Percentiles rank a stretch among this genome's conserved stretches.
phyloP scores from a whole-genome alignment of 2,329 filamentous ascomycete genomes.

The Beauveria asiatica region DNA sequence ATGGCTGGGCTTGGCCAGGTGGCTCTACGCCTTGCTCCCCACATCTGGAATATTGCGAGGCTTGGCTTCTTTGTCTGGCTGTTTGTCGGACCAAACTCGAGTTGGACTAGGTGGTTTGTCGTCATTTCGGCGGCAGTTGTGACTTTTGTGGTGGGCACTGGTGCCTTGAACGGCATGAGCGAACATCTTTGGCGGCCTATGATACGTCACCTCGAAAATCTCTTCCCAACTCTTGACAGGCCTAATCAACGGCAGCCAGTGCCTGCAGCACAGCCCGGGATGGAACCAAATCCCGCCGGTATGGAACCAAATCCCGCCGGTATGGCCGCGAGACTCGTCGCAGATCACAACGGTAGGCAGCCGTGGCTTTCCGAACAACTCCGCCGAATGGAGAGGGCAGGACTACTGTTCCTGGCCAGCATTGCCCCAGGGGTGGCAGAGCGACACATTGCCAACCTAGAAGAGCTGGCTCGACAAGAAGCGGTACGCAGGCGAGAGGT shows the following conservation, averaged over 20 bases:
- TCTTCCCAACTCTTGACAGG: conserved; percentile 42
- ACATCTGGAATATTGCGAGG: conserved; percentile 53
- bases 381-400: conserved; percentile 49
- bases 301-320: conserved; percentile 42
- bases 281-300: conserved; percentile 36
- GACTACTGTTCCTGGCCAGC: conserved; percentile 56
- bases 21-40: conserved; percentile 22
- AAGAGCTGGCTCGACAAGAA: conserved; percentile 38
- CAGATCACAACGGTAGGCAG: conserved; percentile 22
- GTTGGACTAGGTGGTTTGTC: conserved; percentile 51
- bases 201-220: conserved; percentile 48
- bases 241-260: conserved; percentile 21
- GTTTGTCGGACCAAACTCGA: conserved; percentile 50
- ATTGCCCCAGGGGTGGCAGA: conserved; percentile 58
- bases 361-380: conserved; percentile 32
- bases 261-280: conserved; percentile 13
- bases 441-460: conserved; percentile 52
- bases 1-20: conserved; percentile 2
- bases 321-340: conserved; percentile 46
- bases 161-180: conserved; percentile 45
- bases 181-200: conserved; percentile 49
- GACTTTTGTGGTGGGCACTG: conserved; percentile 53
- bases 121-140: conserved; percentile 44
- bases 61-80: conserved; percentile 55
- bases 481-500: conserved; percentile 37